phyloP scores from a whole-genome alignment of 1,139 yeast genomes.

The Magnusiomyces suaveolens region DNA sequence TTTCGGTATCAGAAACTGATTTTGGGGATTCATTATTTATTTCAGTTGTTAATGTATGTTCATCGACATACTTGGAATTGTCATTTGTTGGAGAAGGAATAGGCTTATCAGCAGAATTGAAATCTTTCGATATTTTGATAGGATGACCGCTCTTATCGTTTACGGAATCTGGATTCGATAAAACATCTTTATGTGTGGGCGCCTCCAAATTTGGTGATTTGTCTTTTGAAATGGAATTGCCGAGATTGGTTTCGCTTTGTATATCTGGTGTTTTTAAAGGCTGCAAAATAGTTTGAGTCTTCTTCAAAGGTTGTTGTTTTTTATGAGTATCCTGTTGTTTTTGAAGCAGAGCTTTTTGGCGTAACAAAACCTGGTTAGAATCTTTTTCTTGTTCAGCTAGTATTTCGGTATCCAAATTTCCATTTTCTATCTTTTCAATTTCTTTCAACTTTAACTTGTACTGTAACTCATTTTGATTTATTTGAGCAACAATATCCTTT shows the following conservation, averaged over 20 bases:
- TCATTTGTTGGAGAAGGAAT: no score
- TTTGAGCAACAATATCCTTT: slow-evolving; percentile 23
- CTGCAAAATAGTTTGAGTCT: background rate
- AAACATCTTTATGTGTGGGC: no score
- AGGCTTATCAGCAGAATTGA: no score
- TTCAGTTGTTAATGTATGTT: no score
- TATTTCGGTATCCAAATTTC: slow-evolving; percentile 30
- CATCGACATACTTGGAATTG: no score
- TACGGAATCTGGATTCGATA: no score
- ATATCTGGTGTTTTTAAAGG: background rate
- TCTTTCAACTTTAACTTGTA: slow-evolving; percentile 27
- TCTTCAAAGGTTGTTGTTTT: background rate
- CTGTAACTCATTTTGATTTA: slow-evolving; percentile 30
- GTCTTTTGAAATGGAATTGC: no score
- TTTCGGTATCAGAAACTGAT: background rate
- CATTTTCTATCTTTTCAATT: slow-evolving; percentile 31
- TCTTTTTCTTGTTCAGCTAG: slow-evolving; percentile 17
- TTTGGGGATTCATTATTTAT: no score
- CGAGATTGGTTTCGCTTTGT: no score
- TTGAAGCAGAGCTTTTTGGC: slow-evolving; percentile 20
- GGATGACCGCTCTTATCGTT: no score
- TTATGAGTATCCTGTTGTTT: slow-evolving; percentile 18
- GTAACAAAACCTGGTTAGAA: slow-evolving; percentile 18
- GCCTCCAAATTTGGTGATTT: no score
- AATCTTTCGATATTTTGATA: no score